phyloP scores from a whole-genome alignment of 306 rosid genomes.

The Arachis stenosperma region DNA sequence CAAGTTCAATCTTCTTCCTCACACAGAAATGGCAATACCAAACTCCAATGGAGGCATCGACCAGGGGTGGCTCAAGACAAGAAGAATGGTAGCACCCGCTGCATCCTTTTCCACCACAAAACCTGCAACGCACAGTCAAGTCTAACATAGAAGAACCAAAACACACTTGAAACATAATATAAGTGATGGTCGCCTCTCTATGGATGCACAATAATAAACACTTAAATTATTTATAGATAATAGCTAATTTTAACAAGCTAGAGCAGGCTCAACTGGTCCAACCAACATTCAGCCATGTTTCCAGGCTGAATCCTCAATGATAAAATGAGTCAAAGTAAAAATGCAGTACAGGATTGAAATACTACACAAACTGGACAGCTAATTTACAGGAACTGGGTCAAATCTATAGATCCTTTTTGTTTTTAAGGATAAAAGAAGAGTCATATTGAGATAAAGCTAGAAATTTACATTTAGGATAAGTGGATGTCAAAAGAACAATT shows the following conservation, averaged over 20 bases:
- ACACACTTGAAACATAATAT: constrained; percentile 22
- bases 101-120: constrained; percentile 74
- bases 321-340: background rate
- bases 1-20: constrained; percentile 62
- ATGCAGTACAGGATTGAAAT: background rate
- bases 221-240: constrained; percentile 19
- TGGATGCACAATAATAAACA: background rate
- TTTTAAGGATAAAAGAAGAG: no score
- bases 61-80: constrained; percentile 75
- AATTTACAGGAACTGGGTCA: constrained; percentile 2
- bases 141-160: constrained; percentile 1
- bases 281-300: background rate
- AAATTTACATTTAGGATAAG: no score
- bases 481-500: no score
- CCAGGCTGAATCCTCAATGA: background rate
- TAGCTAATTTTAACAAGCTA: background rate
- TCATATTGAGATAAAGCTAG: no score
- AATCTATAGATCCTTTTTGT: background rate
- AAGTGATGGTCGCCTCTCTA: constrained; percentile 6
- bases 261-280: background rate
- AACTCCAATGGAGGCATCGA: constrained; percentile 57
- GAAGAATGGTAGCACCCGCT: constrained; percentile 61
- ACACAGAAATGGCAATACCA: constrained; percentile 69
- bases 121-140: constrained; percentile 47
- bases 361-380: background rate